Base-by-base conservation (phyloP, 805 yeast genomes). In the Barnettozyma botsteinii region DNA sequence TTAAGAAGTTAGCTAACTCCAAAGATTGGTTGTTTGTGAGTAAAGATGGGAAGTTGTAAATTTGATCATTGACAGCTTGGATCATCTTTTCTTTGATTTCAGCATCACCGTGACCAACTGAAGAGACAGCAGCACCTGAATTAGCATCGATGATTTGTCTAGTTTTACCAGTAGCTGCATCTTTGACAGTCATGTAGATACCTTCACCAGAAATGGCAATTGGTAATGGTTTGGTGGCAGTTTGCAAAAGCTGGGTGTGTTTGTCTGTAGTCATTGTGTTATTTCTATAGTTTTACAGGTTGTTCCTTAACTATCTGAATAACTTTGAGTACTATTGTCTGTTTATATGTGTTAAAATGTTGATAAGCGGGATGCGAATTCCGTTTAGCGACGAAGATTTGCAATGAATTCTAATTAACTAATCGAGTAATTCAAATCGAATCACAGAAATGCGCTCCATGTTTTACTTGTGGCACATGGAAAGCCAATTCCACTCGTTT, bases 91-190 rank as follows among this genome's bases (percentile, higher is more conserved):
- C 55, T 35, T 57, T 53, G 41, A 71, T 64, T 30, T 68, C 72
- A 18, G 52, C 58, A 42, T 69, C 71, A 31, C 60, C 57, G 40
- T 70, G 74, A 25, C 76, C 77, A 15, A 71, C 57, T 1, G 73
- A 64, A n/a, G 69, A 67, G 29, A 71, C 76, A 17, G 77, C 75
- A 15, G 77, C 77, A 48, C 76, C 75, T 4, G 75, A 69, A 53
- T 59, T 57, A 19, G 68, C 73, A 46, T 71, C 76, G 23, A 68
- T 47, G 13, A 66, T 51, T 35, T 55, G 60, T 18, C 38, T 56
- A 33, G 45, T 41, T 34, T 57, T 59, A n/a, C 64, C 64, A 15
- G 70, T 59, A 9, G 43, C 49, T 22, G 68, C 64, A 47, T 67
- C 68, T 37, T 51, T 59, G 20, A 65, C 56, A 6, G 59, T 56